phyloP scores from a whole-genome alignment of 352 stramenopile genomes.

The Thalassiosira mediterranea region DNA sequence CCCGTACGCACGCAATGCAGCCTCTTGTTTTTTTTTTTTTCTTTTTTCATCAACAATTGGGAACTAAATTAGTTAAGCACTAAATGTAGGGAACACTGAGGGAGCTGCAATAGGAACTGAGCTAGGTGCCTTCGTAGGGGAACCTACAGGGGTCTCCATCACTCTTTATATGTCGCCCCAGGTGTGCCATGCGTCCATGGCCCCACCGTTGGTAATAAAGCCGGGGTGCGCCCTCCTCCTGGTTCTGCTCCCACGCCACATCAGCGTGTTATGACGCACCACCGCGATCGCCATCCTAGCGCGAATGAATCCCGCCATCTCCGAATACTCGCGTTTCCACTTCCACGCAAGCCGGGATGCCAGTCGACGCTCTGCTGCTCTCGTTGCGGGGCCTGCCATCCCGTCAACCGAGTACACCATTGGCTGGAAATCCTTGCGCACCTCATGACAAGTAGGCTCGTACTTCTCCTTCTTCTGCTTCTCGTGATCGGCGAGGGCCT shows the following conservation, averaged over 20 bases:
- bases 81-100: too few species aligned
- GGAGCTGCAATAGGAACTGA: too few species aligned
- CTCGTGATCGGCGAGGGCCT: slow-evolving; percentile 2
- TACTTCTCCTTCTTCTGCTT: slow-evolving; percentile 20
- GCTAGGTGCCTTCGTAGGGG: too few species aligned
- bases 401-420: slow-evolving; percentile 45
- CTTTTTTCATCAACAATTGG: too few species aligned
- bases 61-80: too few species aligned
- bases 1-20: too few species aligned
- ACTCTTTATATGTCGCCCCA: too few species aligned
- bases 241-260: neutral
- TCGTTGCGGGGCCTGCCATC: slow-evolving; percentile 22
- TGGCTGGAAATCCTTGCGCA: slow-evolving; percentile 9
- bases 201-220: neutral
- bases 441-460: slow-evolving; percentile 6
- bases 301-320: slow-evolving; percentile 21
- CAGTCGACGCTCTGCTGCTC: slow-evolving; percentile 1
- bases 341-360: slow-evolving; percentile 22
- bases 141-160: too few species aligned
- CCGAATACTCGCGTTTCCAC: slow-evolving; percentile 23
- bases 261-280: slow-evolving; percentile 6
- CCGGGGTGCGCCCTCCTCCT: neutral
- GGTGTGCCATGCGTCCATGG: neutral
- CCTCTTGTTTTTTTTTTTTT: too few species aligned
- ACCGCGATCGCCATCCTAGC: slow-evolving; percentile 12